A percentile compares a stretch with the other conserved stretches of the same genome.
These are phyloP conservation scores for Psophocarpus tetragonolobus DNA, from an alignment of 306 rosid genomes.

Conservation along the genomic window DNA sequence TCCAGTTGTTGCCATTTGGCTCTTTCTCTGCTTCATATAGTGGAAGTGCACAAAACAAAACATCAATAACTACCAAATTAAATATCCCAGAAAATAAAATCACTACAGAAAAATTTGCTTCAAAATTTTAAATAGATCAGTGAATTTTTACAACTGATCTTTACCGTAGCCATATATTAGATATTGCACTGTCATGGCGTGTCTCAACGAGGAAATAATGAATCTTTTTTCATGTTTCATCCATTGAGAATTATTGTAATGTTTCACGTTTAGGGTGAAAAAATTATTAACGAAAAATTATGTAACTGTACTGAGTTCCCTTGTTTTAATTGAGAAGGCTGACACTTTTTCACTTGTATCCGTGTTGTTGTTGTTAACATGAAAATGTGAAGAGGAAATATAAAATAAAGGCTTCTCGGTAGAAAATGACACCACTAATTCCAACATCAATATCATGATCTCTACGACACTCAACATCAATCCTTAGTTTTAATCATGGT, in stretches of 20 bases:
- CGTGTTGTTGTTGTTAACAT: too few relatives aligned
- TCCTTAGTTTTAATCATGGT: background rate
- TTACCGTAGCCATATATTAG: background rate
- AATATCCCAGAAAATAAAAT: background rate
- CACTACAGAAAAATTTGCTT: background rate
- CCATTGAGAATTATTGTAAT: background rate
- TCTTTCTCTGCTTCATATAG: slow-evolving; percentile 39
- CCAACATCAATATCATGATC: slow-evolving; percentile 10
- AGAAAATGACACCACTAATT: slow-evolving; percentile 28
- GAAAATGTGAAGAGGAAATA: background rate
- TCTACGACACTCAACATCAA: background rate
- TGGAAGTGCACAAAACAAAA: slow-evolving; percentile 1
- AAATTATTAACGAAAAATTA: background rate
- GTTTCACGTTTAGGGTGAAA: background rate
- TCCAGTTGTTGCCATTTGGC: slow-evolving; percentile 39
- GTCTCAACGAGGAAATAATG: background rate
- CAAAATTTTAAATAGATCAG: background rate
- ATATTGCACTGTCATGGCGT: background rate
- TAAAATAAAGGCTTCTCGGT: background rate
- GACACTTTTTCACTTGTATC: background rate
- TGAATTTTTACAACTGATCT: background rate
- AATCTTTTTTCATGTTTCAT: background rate
- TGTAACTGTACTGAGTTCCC: background rate
- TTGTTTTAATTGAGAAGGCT: background rate
- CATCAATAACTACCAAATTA: background rate